Base-by-base conservation (phyloP, 192 early-diverging fungal species). In the Oehlia diaphana region DNA sequence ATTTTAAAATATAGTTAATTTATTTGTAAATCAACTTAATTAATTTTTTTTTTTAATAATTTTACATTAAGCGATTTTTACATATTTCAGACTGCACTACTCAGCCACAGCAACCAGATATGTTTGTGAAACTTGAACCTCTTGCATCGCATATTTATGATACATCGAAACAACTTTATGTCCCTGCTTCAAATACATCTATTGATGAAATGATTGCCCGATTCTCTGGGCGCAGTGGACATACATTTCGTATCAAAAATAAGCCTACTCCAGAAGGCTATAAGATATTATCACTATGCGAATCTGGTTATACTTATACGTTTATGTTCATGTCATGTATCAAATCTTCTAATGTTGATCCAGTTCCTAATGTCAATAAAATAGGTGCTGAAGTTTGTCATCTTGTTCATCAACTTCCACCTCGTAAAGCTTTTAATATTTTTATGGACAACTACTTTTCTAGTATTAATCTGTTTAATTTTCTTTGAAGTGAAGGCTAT, bases 201-300 rank as follows among this genome's bases (percentile, higher is more conserved):
- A 26, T 83, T 13, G 74, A 85, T 26, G 74, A 85, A 47, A 85
- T 85, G 80, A 80, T 80, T 23, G 68, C 77, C 2, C 42, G 64
- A 37, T 85, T 85, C 35, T 79, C 70, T 26, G 80, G 71, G 10
- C 1, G 80, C 19, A 82, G 81, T n/a, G 50, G 4, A 14, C 70
- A 85, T 63, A 81, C 80, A 16, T 23, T 79, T 23, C 58, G 62
- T 0, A 79, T 83, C 39, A 86, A 82, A 42, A 31, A n/a, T 10
- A 83, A 82, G 35, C 75, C 80, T 3, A 83, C 49, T 31, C 78
- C 71, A 14, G n/a, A 83, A 71, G 81, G 84, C 2, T 82, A 82
- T 68, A 86, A 85, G 58, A 78, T 86, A 39, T 39, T 83, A 4
- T 68, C 82, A 13, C 49, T 86, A 42, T 86, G 84, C 67, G 50